Conservation (phyloP, 2,329 filamentous ascomycete species). For the Colletotrichum eremochloae region DNA sequence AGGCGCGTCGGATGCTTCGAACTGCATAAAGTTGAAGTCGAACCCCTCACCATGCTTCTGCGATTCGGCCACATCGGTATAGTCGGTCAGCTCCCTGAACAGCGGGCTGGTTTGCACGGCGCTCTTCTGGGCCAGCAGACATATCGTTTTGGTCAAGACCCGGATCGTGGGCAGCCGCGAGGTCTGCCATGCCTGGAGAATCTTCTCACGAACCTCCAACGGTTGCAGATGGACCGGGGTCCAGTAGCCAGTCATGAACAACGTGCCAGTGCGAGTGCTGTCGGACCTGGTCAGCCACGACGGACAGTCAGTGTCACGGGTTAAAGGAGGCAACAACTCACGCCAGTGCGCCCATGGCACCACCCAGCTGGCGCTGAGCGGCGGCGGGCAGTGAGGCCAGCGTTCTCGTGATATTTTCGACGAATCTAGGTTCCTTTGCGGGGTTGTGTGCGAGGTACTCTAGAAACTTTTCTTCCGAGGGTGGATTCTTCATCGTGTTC, state of each 20-base stretch:
- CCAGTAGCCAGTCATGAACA: constrained; percentile 76
- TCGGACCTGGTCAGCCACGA: constrained; percentile 4
- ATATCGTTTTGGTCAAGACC: constrained; percentile 67
- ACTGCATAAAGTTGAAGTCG: constrained; percentile 73
- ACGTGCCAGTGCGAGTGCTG: constrained; percentile 73
- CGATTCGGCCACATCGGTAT: constrained; percentile 65
- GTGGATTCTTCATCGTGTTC: constrained; percentile 53
- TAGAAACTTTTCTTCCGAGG: constrained; percentile 59
- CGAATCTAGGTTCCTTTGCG: constrained; percentile 66
- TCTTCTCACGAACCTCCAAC: constrained; percentile 68
- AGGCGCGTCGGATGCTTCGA: constrained; percentile 57
- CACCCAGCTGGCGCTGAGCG: constrained; percentile 54
- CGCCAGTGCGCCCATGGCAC: constrained; percentile 58
- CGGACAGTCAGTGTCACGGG: background rate
- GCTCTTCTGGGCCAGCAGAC: constrained; percentile 65
- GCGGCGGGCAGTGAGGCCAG: constrained; percentile 53
- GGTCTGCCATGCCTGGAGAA: constrained; percentile 73
- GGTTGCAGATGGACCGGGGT: constrained; percentile 74
- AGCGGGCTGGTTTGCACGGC: constrained; percentile 69
- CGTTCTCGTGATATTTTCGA: constrained; percentile 60
- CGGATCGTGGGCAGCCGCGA: constrained; percentile 69
- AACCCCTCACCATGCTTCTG: constrained; percentile 66
- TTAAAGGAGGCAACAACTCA: constrained; percentile 50
- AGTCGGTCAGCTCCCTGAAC: constrained; percentile 69
- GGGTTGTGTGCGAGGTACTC: constrained; percentile 67